A percentile compares a stretch with the other conserved stretches of the same genome.
Evolutionary conservation across 495 filamentous ascomycete species (phyloP).

Genomic region (Opeltia flavorubescens): DNA sequence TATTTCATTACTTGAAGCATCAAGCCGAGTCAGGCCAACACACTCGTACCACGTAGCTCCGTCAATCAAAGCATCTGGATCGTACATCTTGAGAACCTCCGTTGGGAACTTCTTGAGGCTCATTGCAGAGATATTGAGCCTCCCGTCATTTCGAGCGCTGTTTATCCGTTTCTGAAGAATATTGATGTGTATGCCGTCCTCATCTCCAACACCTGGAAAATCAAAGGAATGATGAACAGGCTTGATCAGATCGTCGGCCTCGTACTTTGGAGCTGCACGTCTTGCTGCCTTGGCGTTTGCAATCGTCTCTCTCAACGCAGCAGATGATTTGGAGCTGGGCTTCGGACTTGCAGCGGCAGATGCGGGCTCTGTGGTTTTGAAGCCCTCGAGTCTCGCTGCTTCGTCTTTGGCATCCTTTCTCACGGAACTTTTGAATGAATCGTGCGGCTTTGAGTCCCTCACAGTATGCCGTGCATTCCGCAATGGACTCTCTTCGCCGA

Average conservation of each 20-base stretch:
- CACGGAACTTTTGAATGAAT: too few species aligned
- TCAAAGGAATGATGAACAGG: not conserved
- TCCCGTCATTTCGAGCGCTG: conserved; percentile 62
- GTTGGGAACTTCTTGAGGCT: conserved; percentile 64
- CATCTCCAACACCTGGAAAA: not conserved
- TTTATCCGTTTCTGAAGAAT: conserved; percentile 63
- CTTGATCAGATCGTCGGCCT: not conserved
- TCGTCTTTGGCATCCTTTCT: conserved; percentile 20
- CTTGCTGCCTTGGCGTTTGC: conserved; percentile 84
- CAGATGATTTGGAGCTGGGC: conserved; percentile 52
- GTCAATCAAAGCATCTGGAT: conserved; percentile 34
- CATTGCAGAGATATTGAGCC: conserved; percentile 81
- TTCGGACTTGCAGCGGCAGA: conserved; percentile 19
- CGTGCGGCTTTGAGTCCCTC: too few species aligned
- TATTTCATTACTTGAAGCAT: conserved; percentile 87
- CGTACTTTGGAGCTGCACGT: conserved; percentile 32
- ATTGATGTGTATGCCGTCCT: conserved; percentile 30
- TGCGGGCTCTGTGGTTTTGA: conserved; percentile 7
- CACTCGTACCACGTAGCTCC: conserved; percentile 76
- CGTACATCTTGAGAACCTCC: conserved; percentile 85
- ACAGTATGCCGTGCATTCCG: too few species aligned
- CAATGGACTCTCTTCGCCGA: too few species aligned
- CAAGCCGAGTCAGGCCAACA: conserved; percentile 78
- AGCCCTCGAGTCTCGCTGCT: conserved; percentile 10
- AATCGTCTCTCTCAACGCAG: conserved; percentile 75